Evolutionary conservation across 768 basidiomycete genomes (phyloP).

Genomic region (Tubosaeta sp.): DNA sequence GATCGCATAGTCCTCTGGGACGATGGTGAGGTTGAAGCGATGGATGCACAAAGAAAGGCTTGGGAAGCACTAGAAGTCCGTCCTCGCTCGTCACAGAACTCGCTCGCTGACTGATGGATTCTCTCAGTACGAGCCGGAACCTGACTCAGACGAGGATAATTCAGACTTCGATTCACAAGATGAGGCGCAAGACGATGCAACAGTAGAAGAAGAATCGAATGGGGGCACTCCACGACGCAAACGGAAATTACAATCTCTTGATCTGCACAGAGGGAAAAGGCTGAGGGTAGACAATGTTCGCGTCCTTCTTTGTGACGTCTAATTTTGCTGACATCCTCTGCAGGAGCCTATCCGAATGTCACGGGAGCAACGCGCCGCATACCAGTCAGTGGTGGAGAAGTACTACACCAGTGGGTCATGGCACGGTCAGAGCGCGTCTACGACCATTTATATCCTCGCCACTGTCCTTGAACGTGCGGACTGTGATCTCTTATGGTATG

Average conservation of each 20-base stretch:
- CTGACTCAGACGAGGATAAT: constrained; percentile 58
- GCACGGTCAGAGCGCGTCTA: constrained; percentile 86
- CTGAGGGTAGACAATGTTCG: constrained; percentile 49
- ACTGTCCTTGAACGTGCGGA: constrained; percentile 89
- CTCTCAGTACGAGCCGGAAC: constrained; percentile 71
- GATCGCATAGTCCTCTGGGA: constrained; percentile 89
- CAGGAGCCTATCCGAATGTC: constrained; percentile 57
- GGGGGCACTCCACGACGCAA: constrained; percentile 41
- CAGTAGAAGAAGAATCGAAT: constrained; percentile 39
- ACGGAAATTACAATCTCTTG: constrained; percentile 42
- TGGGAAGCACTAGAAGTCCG: constrained; percentile 82
- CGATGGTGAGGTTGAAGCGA: constrained; percentile 71
- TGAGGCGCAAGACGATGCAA: constrained; percentile 38
- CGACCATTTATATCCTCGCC: constrained; percentile 85
- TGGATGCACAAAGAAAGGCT: constrained; percentile 70
- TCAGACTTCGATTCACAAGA: constrained; percentile 45
- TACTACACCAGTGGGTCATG: constrained; percentile 84
- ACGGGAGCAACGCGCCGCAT: constrained; percentile 62
- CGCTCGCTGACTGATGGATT: constrained; percentile 6
- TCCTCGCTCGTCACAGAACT: background rate
- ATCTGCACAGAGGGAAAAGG: constrained; percentile 49
- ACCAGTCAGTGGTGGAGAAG: constrained; percentile 64
- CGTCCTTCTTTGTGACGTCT: background rate
- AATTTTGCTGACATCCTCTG: constrained; percentile 1
- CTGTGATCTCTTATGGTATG: constrained; percentile 89